Percentiles rank a stretch among this genome's conserved stretches.
phyloP scores from a whole-genome alignment of 2,329 filamentous ascomycete genomes.

The Xylaria sp. region DNA sequence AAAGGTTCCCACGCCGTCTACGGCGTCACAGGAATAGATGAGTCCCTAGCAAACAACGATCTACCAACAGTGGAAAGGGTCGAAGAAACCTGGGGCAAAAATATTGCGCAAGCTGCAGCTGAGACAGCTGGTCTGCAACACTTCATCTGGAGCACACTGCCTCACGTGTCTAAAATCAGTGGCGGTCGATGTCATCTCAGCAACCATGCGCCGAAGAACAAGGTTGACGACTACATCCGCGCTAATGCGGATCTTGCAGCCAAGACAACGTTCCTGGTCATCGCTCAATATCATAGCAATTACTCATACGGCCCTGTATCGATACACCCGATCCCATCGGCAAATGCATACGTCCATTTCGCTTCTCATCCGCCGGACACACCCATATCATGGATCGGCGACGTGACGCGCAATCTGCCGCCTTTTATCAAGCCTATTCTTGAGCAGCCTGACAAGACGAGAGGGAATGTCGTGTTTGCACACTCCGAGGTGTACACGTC shows the following conservation, averaged over 20 bases:
- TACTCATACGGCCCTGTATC: slow-evolving; percentile 29
- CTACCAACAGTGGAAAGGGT: slow-evolving; percentile 4
- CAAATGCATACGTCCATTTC: slow-evolving; percentile 32
- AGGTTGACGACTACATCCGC: slow-evolving; percentile 35
- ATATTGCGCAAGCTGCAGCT: slow-evolving; percentile 31
- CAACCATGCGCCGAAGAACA: slow-evolving; percentile 27
- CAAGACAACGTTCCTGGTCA: slow-evolving; percentile 33
- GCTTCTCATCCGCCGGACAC: slow-evolving; percentile 33
- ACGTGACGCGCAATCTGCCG: slow-evolving; percentile 27
- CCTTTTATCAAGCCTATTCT: slow-evolving; percentile 34
- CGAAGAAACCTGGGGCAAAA: slow-evolving; percentile 28
- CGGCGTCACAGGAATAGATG: slow-evolving; percentile 28
- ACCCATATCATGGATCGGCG: slow-evolving; percentile 30
- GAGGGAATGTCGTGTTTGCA: slow-evolving; percentile 32
- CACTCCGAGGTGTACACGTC: slow-evolving; percentile 22
- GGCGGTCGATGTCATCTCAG: slow-evolving; percentile 14
- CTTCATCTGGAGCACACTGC: slow-evolving; percentile 37
- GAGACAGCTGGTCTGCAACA: slow-evolving; percentile 31
- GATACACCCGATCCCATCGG: slow-evolving; percentile 25
- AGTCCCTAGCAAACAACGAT: slow-evolving; percentile 8
- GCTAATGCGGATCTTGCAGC: slow-evolving; percentile 24
- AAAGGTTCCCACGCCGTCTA: slow-evolving; percentile 34
- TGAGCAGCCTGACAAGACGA: slow-evolving; percentile 31
- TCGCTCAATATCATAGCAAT: slow-evolving; percentile 32
- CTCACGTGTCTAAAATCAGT: slow-evolving; percentile 26